Conservation (phyloP, 176 grass and related monocot genomes). For the Bothriochloa decipiens region DNA sequence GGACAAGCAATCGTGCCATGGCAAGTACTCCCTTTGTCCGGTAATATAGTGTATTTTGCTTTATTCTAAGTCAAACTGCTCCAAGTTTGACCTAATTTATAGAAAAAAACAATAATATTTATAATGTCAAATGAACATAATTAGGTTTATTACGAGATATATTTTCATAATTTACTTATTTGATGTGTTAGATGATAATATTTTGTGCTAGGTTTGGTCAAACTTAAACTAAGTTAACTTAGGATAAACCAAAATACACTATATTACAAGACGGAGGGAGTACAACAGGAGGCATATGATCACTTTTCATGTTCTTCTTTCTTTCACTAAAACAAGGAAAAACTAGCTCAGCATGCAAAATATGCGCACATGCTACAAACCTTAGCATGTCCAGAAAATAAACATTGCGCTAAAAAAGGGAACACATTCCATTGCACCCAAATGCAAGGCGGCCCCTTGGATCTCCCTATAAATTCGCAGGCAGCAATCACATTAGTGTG, state of each 20-base stretch:
- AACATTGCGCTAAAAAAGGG: not conserved
- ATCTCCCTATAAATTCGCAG: conserved; percentile 31
- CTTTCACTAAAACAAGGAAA: not conserved
- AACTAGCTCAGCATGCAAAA: not conserved
- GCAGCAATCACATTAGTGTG: conserved; percentile 32
- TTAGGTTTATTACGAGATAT: no score
- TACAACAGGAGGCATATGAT: not conserved
- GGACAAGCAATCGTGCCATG: not conserved
- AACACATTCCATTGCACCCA: not conserved
- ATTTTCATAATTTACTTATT: no score
- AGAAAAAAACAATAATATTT: no score
- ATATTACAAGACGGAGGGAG: no score
- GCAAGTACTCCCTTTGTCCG: not conserved
- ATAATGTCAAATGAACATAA: no score
- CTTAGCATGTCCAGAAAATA: not conserved
- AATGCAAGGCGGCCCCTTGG: not conserved
- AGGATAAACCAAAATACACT: no score
- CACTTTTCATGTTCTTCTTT: not conserved
- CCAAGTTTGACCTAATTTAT: no score
- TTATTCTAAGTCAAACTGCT: no score
- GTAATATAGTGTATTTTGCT: no score
- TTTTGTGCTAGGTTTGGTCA: no score
- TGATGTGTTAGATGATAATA: no score
- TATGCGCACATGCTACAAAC: not conserved
- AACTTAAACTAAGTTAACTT: no score